These are phyloP conservation scores for Stemphylium beticola DNA, from an alignment of 2,329 filamentous ascomycete species.

Conservation along the genomic window DNA sequence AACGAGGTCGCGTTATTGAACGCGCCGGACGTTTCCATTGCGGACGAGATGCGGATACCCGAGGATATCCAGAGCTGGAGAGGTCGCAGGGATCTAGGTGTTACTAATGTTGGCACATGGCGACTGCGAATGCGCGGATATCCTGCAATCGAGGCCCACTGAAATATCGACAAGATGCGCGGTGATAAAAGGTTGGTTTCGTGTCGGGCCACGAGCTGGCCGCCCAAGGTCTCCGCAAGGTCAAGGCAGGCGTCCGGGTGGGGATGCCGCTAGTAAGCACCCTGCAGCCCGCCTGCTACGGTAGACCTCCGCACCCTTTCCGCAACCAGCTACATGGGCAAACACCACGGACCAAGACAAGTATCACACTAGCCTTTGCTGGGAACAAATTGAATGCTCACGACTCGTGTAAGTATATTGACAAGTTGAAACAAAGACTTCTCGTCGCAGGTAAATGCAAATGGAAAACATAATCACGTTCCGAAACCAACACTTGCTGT, in stretches of 20 bases:
- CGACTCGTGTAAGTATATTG: background rate
- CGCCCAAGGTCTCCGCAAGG: background rate
- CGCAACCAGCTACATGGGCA: background rate
- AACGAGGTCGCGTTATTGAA: conserved; percentile 46
- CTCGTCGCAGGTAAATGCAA: too few relatives aligned
- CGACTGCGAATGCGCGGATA: background rate
- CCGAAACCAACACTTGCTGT: background rate
- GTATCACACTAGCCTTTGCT: background rate
- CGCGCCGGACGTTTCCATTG: conserved; percentile 35
- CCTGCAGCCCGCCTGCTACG: conserved; percentile 1
- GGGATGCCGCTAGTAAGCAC: conserved; percentile 15
- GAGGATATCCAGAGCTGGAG: conserved; percentile 6
- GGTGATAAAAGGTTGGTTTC: background rate
- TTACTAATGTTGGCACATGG: conserved; percentile 6
- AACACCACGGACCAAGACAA: background rate
- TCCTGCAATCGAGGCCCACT: background rate
- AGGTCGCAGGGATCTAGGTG: background rate
- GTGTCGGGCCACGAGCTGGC: conserved; percentile 10
- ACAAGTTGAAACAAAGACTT: background rate
- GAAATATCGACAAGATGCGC: background rate
- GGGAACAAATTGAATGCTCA: background rate
- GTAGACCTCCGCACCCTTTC: conserved; percentile 7
- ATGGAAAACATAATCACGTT: background rate
- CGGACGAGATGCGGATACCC: conserved; percentile 14
- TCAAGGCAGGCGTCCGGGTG: background rate